These are phyloP conservation scores for Apiospora marii DNA, from an alignment of 2,329 filamentous ascomycete species.

Conservation along the genomic window DNA sequence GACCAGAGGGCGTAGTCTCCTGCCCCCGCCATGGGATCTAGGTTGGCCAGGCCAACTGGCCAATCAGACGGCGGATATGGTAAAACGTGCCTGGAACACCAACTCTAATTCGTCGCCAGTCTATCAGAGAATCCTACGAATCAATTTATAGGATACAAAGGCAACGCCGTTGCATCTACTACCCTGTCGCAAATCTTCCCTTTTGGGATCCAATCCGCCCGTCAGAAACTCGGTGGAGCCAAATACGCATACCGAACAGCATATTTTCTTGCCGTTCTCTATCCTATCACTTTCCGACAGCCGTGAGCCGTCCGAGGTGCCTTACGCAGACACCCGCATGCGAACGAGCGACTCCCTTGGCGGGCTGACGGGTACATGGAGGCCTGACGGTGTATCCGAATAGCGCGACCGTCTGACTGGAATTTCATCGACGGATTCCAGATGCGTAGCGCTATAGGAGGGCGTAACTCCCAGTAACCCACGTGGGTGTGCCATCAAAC, in stretches of 20 bases:
- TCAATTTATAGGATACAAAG: conserved; percentile 9
- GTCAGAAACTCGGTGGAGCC: neutral
- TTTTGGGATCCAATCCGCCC: neutral
- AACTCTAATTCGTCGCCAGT: conserved; percentile 37
- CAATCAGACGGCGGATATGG: conserved; percentile 8
- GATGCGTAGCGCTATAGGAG: neutral
- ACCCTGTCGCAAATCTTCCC: conserved; percentile 30
- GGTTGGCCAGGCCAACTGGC: too few relatives aligned
- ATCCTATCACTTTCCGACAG: neutral
- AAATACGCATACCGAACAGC: neutral
- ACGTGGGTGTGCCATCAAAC: conserved; percentile 16
- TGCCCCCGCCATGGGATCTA: neutral
- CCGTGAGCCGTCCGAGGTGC: conserved; percentile 6
- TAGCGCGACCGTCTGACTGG: conserved; percentile 3
- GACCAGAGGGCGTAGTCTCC: neutral
- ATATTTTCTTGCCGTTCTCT: neutral
- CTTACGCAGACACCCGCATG: neutral
- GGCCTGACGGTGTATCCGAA: neutral
- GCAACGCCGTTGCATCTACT: conserved; percentile 12
- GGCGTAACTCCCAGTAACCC: neutral
- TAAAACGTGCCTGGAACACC: conserved; percentile 35
- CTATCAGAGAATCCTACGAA: neutral
- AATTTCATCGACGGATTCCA: neutral
- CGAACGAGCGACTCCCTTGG: neutral
- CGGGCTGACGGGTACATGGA: neutral